A percentile compares a stretch with the other conserved stretches of the same genome.
Conservation (phyloP, 345 rosid species). For the Citrus trifoliata region DNA sequence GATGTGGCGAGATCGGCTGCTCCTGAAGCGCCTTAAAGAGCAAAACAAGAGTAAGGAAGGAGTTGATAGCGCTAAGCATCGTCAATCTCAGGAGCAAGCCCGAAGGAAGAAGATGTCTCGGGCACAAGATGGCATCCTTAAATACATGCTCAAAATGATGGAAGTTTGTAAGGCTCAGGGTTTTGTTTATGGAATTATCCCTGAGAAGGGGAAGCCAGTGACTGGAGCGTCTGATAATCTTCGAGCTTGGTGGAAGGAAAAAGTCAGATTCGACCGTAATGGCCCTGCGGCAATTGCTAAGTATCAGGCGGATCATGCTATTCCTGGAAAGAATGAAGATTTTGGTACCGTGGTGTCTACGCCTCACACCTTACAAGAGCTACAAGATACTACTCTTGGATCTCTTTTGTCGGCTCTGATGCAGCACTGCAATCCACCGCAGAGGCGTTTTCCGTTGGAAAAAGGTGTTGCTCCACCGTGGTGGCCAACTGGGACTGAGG, state of each 20-base stretch:
- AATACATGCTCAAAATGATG: slow-evolving; percentile 89
- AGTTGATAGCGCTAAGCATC: slow-evolving; percentile 45
- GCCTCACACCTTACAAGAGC: slow-evolving; percentile 62
- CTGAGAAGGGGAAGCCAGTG: slow-evolving; percentile 87
- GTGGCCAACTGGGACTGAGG: slow-evolving; percentile 82
- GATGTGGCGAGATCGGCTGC: slow-evolving; percentile 80
- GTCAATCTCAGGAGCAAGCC: slow-evolving; percentile 77
- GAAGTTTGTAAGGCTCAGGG: slow-evolving; percentile 90
- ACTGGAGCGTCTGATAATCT: slow-evolving; percentile 82
- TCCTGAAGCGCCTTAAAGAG: slow-evolving; percentile 55
- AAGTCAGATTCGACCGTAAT: slow-evolving; percentile 74
- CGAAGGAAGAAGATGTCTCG: slow-evolving; percentile 90
- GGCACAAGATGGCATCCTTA: slow-evolving; percentile 78
- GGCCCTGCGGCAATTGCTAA: slow-evolving; percentile 82
- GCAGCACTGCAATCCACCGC: slow-evolving; percentile 88
- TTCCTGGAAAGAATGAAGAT: slow-evolving; percentile 41
- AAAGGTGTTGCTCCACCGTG: slow-evolving; percentile 83
- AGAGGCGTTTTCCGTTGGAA: slow-evolving; percentile 80
- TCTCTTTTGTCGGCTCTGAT: slow-evolving; percentile 76
- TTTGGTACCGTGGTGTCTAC: slow-evolving; percentile 34
- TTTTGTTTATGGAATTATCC: slow-evolving; percentile 79
- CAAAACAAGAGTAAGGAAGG: slow-evolving; percentile 48
- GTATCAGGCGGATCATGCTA: slow-evolving; percentile 47
- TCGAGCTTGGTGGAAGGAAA: slow-evolving; percentile 91
- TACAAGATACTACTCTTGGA: slow-evolving; percentile 82